Evolutionary conservation across 2,329 filamentous ascomycete species (phyloP).

Genomic region (Cladorrhinum sp.): DNA sequence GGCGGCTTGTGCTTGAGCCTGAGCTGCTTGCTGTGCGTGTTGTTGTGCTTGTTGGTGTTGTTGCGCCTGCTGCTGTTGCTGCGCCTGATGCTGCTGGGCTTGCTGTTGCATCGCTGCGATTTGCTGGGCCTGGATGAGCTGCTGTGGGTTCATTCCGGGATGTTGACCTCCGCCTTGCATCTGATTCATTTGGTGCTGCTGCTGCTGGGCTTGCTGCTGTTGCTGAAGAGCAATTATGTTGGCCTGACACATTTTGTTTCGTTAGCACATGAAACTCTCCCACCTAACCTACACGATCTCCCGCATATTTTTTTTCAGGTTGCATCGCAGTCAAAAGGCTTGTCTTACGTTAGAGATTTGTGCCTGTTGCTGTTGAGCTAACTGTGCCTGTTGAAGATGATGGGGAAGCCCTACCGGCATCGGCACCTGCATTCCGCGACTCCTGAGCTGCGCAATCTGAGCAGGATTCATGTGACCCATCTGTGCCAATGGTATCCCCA

Average conservation of each 20-base stretch:
- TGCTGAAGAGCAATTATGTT: constrained; percentile 44
- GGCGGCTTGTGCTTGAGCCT: constrained; percentile 22
- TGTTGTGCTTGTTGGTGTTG: constrained; percentile 37
- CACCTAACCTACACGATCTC: constrained; percentile 16
- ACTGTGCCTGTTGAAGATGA: constrained; percentile 27
- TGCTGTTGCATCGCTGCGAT: constrained; percentile 26
- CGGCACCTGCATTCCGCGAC: constrained; percentile 12
- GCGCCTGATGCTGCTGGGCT: constrained; percentile 38
- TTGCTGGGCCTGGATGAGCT: constrained; percentile 40
- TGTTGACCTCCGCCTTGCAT: constrained; percentile 45
- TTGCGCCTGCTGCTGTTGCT: constrained; percentile 34
- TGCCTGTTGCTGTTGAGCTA: constrained; percentile 26
- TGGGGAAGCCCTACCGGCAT: constrained; percentile 25
- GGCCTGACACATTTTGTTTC: constrained; percentile 29
- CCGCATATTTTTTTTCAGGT: not conserved
- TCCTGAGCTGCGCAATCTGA: constrained; percentile 34
- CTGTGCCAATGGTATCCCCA: constrained; percentile 48
- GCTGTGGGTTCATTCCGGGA: constrained; percentile 45
- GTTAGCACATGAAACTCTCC: constrained; percentile 14
- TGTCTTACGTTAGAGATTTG: constrained; percentile 29
- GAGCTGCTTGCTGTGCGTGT: constrained; percentile 32
- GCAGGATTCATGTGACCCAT: constrained; percentile 31
- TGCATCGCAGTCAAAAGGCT: constrained; percentile 7
- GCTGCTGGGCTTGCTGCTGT: constrained; percentile 40
- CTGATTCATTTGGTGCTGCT: constrained; percentile 39